These are phyloP conservation scores for Erodium chrysanthum DNA, from an alignment of 441 rosid genomes.

Conservation along the genomic window DNA sequence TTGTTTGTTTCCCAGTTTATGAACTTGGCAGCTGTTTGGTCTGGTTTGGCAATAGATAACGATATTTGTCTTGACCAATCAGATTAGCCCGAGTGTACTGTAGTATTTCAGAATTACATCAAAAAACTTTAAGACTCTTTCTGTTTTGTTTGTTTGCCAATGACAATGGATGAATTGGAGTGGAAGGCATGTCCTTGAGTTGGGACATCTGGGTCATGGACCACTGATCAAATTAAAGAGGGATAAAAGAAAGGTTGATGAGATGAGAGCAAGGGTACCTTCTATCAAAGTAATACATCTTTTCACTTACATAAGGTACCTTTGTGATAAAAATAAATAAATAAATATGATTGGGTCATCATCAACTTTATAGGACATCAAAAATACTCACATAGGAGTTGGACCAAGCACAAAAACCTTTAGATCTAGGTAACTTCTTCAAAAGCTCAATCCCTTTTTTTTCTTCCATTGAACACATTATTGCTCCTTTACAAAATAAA, in stretches of 20 bases:
- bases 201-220: slow-evolving; percentile 15
- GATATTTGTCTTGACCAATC: too few species aligned
- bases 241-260: not conserved
- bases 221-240: not conserved
- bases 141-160: too few species aligned
- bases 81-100: too few species aligned
- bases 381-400: not conserved
- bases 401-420: not conserved
- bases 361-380: not conserved
- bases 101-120: too few species aligned
- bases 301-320: not conserved
- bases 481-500: too few species aligned
- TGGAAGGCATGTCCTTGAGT: not conserved
- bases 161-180: not conserved
- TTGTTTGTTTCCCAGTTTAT: too few species aligned
- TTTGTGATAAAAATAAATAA: not conserved
- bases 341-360: too few species aligned
- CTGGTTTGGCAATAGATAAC: too few species aligned
- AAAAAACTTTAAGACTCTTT: too few species aligned
- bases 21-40: too few species aligned
- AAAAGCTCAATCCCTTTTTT: not conserved
- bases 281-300: not conserved
- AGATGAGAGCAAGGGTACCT: not conserved
- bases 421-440: not conserved
- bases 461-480: not conserved